Percentiles rank a stretch among this genome's conserved stretches.
phyloP scores from a whole-genome alignment of 2,329 filamentous ascomycete species.

The Aspergillus uvarum region DNA sequence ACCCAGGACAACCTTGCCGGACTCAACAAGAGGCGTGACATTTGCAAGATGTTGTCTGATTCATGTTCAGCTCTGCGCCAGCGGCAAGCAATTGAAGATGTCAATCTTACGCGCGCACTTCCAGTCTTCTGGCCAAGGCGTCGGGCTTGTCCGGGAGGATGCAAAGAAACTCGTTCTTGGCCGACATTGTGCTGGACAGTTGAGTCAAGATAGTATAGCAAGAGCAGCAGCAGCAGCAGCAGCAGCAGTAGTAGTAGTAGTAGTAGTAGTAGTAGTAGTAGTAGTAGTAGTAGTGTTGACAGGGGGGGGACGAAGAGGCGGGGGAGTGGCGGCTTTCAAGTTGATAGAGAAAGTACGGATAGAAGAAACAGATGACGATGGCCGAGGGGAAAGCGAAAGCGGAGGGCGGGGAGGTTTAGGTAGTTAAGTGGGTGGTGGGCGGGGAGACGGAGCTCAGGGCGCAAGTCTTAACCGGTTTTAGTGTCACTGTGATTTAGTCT shows the following conservation, averaged over 20 bases:
- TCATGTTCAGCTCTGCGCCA: not conserved
- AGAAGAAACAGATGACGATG: not conserved
- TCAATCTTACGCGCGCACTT: slow-evolving; percentile 37
- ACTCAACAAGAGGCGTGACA: slow-evolving; percentile 53
- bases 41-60: slow-evolving; percentile 56
- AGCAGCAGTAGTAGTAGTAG: too few relatives aligned
- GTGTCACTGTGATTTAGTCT: not conserved
- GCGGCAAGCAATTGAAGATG: not conserved
- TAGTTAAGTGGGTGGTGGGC: not conserved
- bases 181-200: not conserved
- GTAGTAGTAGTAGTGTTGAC: too few relatives aligned
- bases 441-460: not conserved
- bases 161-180: slow-evolving; percentile 65
- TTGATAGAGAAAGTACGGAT: too few relatives aligned
- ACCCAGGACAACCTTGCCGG: slow-evolving; percentile 63
- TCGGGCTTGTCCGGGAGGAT: slow-evolving; percentile 67
- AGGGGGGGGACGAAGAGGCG: not conserved
- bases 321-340: not conserved
- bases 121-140: slow-evolving; percentile 59
- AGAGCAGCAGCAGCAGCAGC: not conserved
- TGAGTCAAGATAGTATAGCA: not conserved
- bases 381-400: slow-evolving; percentile 1
- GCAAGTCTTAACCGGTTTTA: not conserved
- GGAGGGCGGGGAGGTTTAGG: not conserved
- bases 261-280: too few relatives aligned